Evolutionary conservation across 140 eudicot genomes (phyloP).

Genomic region (Oenanthe javanica): DNA sequence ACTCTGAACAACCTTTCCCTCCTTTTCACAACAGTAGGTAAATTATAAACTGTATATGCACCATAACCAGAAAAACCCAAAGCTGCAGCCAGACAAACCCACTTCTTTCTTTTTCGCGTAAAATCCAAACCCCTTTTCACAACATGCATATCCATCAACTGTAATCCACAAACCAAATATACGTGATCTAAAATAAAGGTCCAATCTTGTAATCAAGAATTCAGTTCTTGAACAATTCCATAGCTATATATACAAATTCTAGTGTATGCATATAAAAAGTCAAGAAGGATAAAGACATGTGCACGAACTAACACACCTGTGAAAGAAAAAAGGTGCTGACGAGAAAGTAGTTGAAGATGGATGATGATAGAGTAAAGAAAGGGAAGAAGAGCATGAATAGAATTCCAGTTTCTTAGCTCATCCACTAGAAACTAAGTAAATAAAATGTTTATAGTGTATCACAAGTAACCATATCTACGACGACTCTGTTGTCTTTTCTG

Average conservation of each 20-base stretch:
- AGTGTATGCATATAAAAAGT: neutral
- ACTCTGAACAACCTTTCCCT: constrained; percentile 34
- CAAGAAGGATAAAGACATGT: neutral
- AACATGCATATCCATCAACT: constrained; percentile 38
- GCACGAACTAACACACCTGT: constrained; percentile 1
- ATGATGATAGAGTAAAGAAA: neutral
- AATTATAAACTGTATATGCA: constrained; percentile 41
- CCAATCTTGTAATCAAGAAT: neutral
- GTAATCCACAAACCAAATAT: neutral
- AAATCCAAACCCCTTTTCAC: constrained; percentile 35
- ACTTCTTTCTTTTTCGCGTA: constrained; percentile 32
- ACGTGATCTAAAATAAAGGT: too few relatives aligned
- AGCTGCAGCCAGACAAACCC: constrained; percentile 32
- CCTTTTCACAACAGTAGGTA: constrained; percentile 45
- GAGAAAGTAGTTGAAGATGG: constrained; percentile 2
- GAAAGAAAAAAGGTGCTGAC: neutral
- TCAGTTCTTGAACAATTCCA: neutral
- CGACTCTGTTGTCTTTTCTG: neutral
- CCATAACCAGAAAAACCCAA: constrained; percentile 57
- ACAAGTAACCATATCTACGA: constrained; percentile 6
- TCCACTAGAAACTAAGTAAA: neutral
- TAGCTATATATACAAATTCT: neutral
- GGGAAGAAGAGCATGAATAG: neutral
- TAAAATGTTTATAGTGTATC: neutral
- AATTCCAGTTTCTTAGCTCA: neutral